phyloP scores from a whole-genome alignment of 139 green algal species.

The Volvox africanus region DNA sequence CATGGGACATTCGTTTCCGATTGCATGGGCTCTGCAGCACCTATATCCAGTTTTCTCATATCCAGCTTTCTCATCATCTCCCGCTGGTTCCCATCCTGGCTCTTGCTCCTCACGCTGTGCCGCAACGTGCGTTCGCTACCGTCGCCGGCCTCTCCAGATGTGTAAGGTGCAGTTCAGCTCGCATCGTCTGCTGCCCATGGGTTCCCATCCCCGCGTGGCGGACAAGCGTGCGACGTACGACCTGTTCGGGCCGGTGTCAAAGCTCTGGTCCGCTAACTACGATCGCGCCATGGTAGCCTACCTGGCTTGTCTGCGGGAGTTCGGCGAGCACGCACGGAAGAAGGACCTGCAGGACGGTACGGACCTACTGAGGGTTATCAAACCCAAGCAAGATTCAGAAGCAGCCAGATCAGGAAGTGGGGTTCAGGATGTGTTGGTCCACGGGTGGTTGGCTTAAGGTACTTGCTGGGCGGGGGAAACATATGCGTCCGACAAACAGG shows the following conservation, averaged over 20 bases:
- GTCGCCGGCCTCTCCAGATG: constrained; percentile 45
- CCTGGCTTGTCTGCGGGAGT: constrained; percentile 89
- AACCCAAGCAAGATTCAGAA: too few relatives aligned
- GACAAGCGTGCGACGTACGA: constrained; percentile 85
- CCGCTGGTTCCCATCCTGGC: too few relatives aligned
- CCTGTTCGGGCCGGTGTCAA: constrained; percentile 92
- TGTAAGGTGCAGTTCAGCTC: constrained; percentile 67
- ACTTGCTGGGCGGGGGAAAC: too few relatives aligned
- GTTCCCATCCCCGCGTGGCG: constrained; percentile 85
- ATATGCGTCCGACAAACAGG: background rate
- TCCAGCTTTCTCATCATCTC: too few relatives aligned
- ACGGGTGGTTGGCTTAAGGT: too few relatives aligned
- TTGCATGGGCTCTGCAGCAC: too few relatives aligned
- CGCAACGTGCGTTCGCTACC: too few relatives aligned
- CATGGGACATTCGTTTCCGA: too few relatives aligned
- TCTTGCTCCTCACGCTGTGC: too few relatives aligned
- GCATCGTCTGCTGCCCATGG: constrained; percentile 87
- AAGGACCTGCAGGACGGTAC: constrained; percentile 38
- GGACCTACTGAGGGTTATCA: background rate
- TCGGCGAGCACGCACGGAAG: constrained; percentile 78
- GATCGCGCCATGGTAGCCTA: constrained; percentile 88
- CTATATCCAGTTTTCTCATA: too few relatives aligned
- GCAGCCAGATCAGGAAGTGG: too few relatives aligned
- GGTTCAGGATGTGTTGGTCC: too few relatives aligned
- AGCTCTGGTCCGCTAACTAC: constrained; percentile 87